Evolutionary conservation across 163 green algal species (phyloP), one percentile per base, ranked within the genome.

Genomic region (Chlorella variabilis): DNA sequence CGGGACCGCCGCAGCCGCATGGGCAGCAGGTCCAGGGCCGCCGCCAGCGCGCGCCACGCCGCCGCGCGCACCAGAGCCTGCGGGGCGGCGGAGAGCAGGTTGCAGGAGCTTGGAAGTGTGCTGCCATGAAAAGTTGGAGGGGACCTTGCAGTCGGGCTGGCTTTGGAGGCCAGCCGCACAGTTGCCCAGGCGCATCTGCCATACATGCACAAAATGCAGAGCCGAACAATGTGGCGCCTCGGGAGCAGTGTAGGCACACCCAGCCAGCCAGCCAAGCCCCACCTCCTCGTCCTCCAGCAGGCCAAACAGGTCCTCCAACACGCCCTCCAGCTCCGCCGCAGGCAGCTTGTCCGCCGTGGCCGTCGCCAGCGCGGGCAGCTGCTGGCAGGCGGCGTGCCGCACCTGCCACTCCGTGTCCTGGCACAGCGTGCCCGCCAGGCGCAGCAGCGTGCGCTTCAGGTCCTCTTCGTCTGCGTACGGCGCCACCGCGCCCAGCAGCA

Each of bases 321-420:
- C 63, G 1, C 15, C 39, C 0, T 29, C 63, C 48, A 45, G 27
- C 1, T 29, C n/a, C 2, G 41, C 41, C 0, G 29, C 29, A 15
- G 41, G 36, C 73, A 70, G 56, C 75, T 81, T 81, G 41, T 25
- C 76, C 4, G 63, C 63, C 2, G 63, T 45, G 2, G 76, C 76
- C 9, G 42, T 33, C 33, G 63, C 76, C 45, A 82, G 34, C 15
- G 23, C n/a, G 11, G 76, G 62, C 23, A 82, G 76, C 62, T 67
- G 62, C 62, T 75, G 45, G 63, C 76, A 82, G 36, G 58, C 58
- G 5, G 76, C 76, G 5, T 70, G 62, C 27, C 76, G 76, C 62
- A 82, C 76, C 76, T 75, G 62, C 62, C 62, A 82, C 45, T 82
- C 76, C 13, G 63, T 75, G 48, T 82, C 76, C 25, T 56, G 42